phyloP scores from a whole-genome alignment of 2,329 filamentous ascomycete genomes.

The Epichloe elymi region DNA sequence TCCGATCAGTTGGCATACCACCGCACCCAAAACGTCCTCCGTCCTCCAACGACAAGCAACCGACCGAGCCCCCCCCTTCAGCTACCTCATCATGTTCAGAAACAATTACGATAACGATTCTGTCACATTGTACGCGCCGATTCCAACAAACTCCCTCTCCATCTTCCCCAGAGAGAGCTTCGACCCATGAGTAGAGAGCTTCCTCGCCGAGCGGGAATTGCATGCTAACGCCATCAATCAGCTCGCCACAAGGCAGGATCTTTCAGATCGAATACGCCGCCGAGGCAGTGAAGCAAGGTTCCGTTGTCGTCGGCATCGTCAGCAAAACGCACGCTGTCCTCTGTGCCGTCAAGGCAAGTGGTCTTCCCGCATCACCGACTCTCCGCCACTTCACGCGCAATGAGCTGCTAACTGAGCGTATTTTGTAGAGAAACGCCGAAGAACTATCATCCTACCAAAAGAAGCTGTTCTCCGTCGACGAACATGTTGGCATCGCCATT shows the following conservation, averaged over 20 bases:
- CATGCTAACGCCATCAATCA: constrained; percentile 28
- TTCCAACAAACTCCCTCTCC: background rate
- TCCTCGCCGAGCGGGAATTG: constrained; percentile 3
- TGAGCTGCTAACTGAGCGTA: too few species aligned
- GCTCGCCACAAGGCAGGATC: constrained; percentile 97
- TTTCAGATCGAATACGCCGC: constrained; percentile 99
- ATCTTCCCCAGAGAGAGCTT: background rate
- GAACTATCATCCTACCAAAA: constrained; percentile 99
- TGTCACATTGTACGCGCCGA: constrained; percentile 76
- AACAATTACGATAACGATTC: constrained; percentile 99
- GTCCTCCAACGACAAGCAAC: background rate
- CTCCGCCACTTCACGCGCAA: background rate
- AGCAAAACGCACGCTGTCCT: constrained; percentile 98
- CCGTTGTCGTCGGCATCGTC: constrained; percentile 89
- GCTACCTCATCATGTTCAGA: constrained; percentile 67
- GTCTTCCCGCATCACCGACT: background rate
- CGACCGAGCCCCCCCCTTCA: constrained; percentile 1
- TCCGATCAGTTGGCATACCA: constrained; percentile 4
- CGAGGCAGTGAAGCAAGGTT: constrained; percentile 98
- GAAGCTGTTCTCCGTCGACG: constrained; percentile 94
- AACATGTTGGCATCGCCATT: constrained; percentile 89
- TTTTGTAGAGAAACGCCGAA: constrained; percentile 79
- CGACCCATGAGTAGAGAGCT: background rate
- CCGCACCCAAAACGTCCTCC: constrained; percentile 3
- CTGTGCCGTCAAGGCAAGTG: constrained; percentile 79